These are phyloP conservation scores for Mucor plumbeus DNA, from an alignment of 371 early-diverging fungal genomes.

Conservation along the genomic window DNA sequence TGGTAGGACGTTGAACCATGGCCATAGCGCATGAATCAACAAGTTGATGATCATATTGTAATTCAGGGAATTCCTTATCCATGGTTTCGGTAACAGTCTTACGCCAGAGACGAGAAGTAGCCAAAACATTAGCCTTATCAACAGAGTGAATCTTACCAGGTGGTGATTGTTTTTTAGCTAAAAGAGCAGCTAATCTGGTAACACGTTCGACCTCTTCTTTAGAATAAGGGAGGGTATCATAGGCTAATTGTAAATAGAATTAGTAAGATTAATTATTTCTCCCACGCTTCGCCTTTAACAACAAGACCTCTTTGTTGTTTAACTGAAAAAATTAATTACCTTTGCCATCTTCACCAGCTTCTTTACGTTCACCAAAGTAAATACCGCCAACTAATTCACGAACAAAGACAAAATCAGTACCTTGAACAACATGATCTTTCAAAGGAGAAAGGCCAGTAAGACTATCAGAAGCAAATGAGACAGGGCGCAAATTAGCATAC, in stretches of 20 bases:
- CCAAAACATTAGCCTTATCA: slow-evolving; percentile 98
- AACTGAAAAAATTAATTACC: slow-evolving; percentile 28
- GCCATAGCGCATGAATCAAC: slow-evolving; percentile 98
- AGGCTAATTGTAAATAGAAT: slow-evolving; percentile 51
- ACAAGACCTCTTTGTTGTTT: not conserved
- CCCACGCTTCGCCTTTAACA: slow-evolving; percentile 3
- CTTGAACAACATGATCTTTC: slow-evolving; percentile 88
- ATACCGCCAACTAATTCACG: slow-evolving; percentile 97
- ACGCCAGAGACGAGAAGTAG: slow-evolving; percentile 96
- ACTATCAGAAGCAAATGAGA: slow-evolving; percentile 88
- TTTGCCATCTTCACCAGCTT: slow-evolving; percentile 81
- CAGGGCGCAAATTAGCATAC: slow-evolving; percentile 96
- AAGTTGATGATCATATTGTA: slow-evolving; percentile 84
- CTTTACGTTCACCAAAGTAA: slow-evolving; percentile 94
- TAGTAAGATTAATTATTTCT: not conserved
- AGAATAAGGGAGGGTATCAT: slow-evolving; percentile 92
- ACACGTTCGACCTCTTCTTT: slow-evolving; percentile 90
- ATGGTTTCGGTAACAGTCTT: slow-evolving; percentile 88
- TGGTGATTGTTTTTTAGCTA: slow-evolving; percentile 80
- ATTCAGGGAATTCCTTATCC: slow-evolving; percentile 83
- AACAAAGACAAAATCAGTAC: slow-evolving; percentile 89
- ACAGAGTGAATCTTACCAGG: slow-evolving; percentile 89
- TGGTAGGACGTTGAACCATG: slow-evolving; percentile 89
- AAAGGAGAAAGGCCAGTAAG: slow-evolving; percentile 85
- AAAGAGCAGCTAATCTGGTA: slow-evolving; percentile 87